Conservation (phyloP, 345 rosid genomes). For the Murraya paniculata region DNA sequence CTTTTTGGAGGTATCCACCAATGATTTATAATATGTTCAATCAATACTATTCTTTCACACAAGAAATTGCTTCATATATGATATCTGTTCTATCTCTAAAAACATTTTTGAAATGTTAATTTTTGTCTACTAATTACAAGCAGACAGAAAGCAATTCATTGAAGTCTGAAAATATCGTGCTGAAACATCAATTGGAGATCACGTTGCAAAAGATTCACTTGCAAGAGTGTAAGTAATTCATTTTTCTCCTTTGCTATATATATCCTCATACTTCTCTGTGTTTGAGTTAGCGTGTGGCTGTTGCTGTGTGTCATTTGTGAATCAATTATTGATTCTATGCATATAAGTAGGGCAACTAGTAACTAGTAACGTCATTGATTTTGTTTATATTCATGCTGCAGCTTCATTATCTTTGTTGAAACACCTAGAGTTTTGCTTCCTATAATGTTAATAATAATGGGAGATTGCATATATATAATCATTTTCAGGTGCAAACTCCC, state of each 20-base stretch:
- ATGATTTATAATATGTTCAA: background rate
- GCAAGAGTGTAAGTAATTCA: slow-evolving; percentile 21
- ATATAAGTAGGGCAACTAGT: too few relatives aligned
- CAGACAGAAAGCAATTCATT: slow-evolving; percentile 16
- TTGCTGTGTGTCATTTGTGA: too few relatives aligned
- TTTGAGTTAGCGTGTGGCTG: too few relatives aligned
- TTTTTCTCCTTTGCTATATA: background rate
- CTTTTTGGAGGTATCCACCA: slow-evolving; percentile 1
- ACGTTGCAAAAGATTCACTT: background rate
- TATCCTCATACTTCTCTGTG: background rate
- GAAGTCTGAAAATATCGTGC: slow-evolving; percentile 6
- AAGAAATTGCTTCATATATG: background rate
- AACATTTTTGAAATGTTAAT: background rate
- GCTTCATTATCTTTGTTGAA: too few relatives aligned
- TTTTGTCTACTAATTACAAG: background rate
- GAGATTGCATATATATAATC: too few relatives aligned
- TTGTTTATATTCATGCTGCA: too few relatives aligned
- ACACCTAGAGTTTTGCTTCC: too few relatives aligned
- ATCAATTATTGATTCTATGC: background rate
- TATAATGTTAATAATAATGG: too few relatives aligned
- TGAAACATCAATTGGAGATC: background rate
- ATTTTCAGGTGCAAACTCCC: too few relatives aligned
- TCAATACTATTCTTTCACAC: too few relatives aligned
- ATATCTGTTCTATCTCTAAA: too few relatives aligned
- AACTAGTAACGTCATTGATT: too few relatives aligned